phyloP scores from a whole-genome alignment of 2,329 filamentous ascomycete genomes.

The Ophiostoma sp. region DNA sequence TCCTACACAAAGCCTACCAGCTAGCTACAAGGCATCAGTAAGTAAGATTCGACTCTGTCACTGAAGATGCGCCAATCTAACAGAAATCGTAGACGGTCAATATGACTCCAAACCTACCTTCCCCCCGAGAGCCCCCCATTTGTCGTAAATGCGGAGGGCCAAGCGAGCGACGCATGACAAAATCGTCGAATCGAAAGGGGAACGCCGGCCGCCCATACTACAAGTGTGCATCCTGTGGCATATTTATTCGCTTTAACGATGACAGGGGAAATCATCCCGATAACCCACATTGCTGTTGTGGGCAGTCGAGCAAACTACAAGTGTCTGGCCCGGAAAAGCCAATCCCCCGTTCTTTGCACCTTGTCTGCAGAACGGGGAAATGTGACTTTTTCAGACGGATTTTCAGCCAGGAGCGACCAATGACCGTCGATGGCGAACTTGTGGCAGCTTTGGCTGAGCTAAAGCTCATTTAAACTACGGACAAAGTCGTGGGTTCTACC shows the following conservation, averaged over 20 bases:
- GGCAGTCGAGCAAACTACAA: too few relatives aligned
- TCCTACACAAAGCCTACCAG: background rate
- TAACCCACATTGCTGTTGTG: too few relatives aligned
- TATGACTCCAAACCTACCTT: background rate
- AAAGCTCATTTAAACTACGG: background rate
- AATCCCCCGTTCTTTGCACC: too few relatives aligned
- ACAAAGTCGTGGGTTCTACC: background rate
- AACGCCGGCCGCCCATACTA: background rate
- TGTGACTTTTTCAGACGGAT: background rate
- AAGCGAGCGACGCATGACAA: background rate
- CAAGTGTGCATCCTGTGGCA: too few relatives aligned
- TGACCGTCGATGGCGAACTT: background rate
- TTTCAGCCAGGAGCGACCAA: background rate
- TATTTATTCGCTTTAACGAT: too few relatives aligned
- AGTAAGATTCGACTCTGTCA: background rate
- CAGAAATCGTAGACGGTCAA: background rate
- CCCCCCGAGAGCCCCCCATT: background rate
- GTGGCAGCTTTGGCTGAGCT: background rate
- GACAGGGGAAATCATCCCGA: too few relatives aligned
- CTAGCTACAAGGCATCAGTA: background rate
- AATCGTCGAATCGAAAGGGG: background rate
- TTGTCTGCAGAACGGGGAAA: too few relatives aligned
- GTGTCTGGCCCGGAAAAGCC: too few relatives aligned
- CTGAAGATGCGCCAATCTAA: background rate
- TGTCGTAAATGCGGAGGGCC: background rate